Evolutionary conservation across 1,139 yeast species (phyloP).

Genomic region (Pichia sp.): DNA sequence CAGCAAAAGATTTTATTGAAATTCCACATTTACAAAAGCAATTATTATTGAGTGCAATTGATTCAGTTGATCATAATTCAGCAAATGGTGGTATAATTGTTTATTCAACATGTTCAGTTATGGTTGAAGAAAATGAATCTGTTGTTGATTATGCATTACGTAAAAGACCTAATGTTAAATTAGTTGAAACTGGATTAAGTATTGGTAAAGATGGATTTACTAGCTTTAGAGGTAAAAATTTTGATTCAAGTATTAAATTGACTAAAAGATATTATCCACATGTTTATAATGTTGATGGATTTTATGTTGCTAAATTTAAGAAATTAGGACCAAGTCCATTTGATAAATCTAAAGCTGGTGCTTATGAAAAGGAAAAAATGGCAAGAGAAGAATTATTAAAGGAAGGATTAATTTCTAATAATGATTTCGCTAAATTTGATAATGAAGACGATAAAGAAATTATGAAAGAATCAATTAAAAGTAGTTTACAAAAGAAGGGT

Average conservation of each 20-base stretch:
- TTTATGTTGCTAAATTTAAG: conserved; percentile 92
- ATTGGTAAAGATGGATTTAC: conserved; percentile 97
- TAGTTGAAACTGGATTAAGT: conserved; percentile 88
- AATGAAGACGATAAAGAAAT: conserved; percentile 68
- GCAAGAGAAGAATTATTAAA: conserved; percentile 76
- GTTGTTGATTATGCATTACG: conserved; percentile 97
- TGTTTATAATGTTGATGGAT: conserved; percentile 97
- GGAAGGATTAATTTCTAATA: conserved; percentile 75
- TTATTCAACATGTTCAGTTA: conserved; percentile 96
- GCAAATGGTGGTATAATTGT: conserved; percentile 92
- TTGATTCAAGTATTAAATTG: conserved; percentile 66
- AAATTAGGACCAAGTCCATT: conserved; percentile 84
- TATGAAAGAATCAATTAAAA: conserved; percentile 68
- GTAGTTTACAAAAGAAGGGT: conserved; percentile 73
- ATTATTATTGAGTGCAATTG: conserved; percentile 87
- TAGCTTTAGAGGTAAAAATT: conserved; percentile 86
- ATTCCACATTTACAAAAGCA: conserved; percentile 97
- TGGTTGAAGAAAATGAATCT: conserved; percentile 96
- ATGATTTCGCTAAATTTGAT: conserved; percentile 79
- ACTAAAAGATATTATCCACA: conserved; percentile 98
- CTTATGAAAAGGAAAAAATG: conserved; percentile 73
- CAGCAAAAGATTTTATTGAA: conserved; percentile 93
- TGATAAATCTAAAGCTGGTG: conserved; percentile 81
- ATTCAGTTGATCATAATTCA: conserved; percentile 90
- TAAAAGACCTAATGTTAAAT: conserved; percentile 91